These are phyloP conservation scores for Orbilia ellipsospora DNA, from an alignment of 2,329 filamentous ascomycete species.

Conservation along the genomic window DNA sequence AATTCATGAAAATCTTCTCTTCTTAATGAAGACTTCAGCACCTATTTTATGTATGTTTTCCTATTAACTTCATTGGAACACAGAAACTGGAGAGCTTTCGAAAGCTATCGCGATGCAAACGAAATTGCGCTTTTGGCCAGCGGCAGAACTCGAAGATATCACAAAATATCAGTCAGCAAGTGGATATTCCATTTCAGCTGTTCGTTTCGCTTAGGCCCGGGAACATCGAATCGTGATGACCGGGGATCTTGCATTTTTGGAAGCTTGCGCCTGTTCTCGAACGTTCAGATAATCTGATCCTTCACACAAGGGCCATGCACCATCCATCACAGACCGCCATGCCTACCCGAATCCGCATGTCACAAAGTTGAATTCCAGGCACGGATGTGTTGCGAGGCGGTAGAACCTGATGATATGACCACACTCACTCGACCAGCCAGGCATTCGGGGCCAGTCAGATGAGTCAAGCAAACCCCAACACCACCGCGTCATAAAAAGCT, in stretches of 20 bases:
- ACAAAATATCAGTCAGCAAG: background rate
- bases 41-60: background rate
- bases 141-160: background rate
- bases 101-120: constrained; percentile 17
- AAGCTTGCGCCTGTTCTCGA: constrained; percentile 19
- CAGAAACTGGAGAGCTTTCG: background rate
- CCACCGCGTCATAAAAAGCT: constrained; percentile 28
- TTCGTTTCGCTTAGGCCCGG: constrained; percentile 38
- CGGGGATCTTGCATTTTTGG: constrained; percentile 23
- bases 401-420: constrained; percentile 33
- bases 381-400: constrained; percentile 21
- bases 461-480: constrained; percentile 46
- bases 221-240: background rate
- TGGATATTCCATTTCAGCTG: background rate
- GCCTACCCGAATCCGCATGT: no score
- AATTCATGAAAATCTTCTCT: background rate
- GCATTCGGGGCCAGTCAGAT: constrained; percentile 28
- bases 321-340: no score
- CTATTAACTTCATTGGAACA: background rate
- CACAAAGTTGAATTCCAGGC: no score
- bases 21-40: background rate
- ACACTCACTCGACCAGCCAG: background rate
- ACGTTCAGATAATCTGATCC: constrained; percentile 42
- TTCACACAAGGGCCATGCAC: constrained; percentile 24
- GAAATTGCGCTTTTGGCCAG: constrained; percentile 41